Percentiles rank a stretch among this genome's conserved stretches.
phyloP scores from a whole-genome alignment of 1,284 basidiomycete genomes.

The Lignosus rhinocerotis region DNA sequence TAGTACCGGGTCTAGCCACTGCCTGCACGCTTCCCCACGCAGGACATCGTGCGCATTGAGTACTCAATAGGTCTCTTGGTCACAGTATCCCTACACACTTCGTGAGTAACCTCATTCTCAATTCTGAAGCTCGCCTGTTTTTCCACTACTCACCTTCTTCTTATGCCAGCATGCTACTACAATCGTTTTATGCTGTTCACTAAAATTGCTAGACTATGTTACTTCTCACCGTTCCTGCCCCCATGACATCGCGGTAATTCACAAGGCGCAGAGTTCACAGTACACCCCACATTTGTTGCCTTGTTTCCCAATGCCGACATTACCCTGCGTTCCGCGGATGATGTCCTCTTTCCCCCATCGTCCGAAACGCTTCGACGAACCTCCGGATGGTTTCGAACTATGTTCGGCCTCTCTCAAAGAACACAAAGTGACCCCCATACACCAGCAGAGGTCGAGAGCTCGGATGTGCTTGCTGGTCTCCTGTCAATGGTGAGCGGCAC shows the following conservation, averaged over 20 bases:
- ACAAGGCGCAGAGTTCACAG: neutral
- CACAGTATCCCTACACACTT: too few relatives aligned
- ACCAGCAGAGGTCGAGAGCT: conserved; percentile 45
- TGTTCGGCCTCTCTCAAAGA: conserved; percentile 52
- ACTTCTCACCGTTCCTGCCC: neutral
- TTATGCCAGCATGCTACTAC: too few relatives aligned
- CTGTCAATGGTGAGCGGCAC: conserved; percentile 59
- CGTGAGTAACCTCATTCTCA: too few relatives aligned
- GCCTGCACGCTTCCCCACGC: neutral
- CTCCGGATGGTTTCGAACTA: conserved; percentile 55
- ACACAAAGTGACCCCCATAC: neutral
- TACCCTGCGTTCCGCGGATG: conserved; percentile 41
- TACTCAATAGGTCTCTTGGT: too few relatives aligned
- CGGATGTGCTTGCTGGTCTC: conserved; percentile 48
- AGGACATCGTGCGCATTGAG: neutral
- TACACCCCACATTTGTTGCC: neutral
- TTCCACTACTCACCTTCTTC: neutral
- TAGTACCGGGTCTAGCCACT: neutral
- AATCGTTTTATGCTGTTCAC: too few relatives aligned
- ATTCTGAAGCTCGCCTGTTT: too few relatives aligned
- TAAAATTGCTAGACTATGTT: too few relatives aligned
- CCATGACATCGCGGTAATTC: too few relatives aligned
- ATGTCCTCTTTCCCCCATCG: conserved; percentile 51
- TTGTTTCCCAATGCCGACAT: conserved; percentile 43
- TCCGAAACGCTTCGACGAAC: conserved; percentile 54